Evolutionary conservation across 192 early-diverging fungal genomes (phyloP), one percentile per base, ranked within the genome.

Genomic region (Coemansia sp.): DNA sequence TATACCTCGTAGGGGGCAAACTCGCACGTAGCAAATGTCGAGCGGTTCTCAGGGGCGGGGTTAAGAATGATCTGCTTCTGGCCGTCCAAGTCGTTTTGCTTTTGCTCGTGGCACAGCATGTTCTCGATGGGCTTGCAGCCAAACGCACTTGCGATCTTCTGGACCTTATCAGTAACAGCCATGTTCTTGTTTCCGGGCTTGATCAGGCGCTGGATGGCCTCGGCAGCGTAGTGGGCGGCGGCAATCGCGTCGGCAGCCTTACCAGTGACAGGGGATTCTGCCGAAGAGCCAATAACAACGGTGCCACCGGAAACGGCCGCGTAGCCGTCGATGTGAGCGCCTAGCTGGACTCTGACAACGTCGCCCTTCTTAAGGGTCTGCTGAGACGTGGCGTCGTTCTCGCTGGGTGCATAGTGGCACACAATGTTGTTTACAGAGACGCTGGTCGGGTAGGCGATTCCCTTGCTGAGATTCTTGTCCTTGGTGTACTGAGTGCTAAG

Each of bases 31-130:
- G 91, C 79, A 70, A 90, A 88, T 53, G 92, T 89, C 72, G 89
- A 86, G 64, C 88, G 87, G 72, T 94, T 92, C 29, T 75, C 81
- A 60, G 91, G 88, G 61, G 84, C 87, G 36, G 96, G 95, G 85
- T 93, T 94, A 53, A 94, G 84, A 74, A 96, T 93, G 83, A 98
- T 96, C 76, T 92, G 89, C 85, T 97, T 97, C 69, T 89, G 87
- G 74, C 94, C 96, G 78, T 95, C 94, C 66, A 97, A 85, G 65
- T 90, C 86, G 84, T 96, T 92, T 68, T 91, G 87, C 80, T 89
- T 81, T 70, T 95, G 85, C 82, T 94, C 90, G 85, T 94, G 89
- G 51, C 94, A 91, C 53, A 97, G 84, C 90, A 95, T 95, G 67
- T 92, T 93, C 86, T 98, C 93, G 39, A 96, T 89, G 51, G 94